These are phyloP conservation scores for Musa acuminata DNA, from an alignment of 176 grass and related monocot genomes.

Conservation along the genomic window DNA sequence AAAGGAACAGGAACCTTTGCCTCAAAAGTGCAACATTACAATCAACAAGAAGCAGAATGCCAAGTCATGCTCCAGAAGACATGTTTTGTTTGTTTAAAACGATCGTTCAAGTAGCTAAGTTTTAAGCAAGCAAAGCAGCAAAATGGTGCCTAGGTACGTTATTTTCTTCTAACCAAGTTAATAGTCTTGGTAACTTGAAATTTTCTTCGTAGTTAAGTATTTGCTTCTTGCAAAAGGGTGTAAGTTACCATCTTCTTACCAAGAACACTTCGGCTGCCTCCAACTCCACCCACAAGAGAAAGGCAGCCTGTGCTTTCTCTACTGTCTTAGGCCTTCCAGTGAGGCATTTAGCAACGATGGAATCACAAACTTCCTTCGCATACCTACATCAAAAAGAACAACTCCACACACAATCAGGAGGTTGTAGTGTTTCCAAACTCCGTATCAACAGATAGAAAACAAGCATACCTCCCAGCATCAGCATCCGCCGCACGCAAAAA, in stretches of 20 bases:
- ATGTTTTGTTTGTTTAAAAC: no score
- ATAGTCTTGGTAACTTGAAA: no score
- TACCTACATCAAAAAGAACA: slow-evolving; percentile 43
- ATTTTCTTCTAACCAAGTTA: no score
- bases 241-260: slow-evolving; percentile 36
- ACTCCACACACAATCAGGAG: neutral
- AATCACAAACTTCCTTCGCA: slow-evolving; percentile 91
- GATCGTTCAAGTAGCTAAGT: no score
- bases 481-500: slow-evolving; percentile 86
- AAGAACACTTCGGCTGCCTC: slow-evolving; percentile 84
- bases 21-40: neutral
- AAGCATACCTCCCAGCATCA: slow-evolving; percentile 56
- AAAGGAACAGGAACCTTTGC: neutral
- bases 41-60: neutral
- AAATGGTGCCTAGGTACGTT: no score
- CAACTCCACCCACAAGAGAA: slow-evolving; percentile 91
- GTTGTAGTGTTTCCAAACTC: neutral
- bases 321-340: slow-evolving; percentile 97
- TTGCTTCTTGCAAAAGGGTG: no score
- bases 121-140: no score
- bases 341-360: slow-evolving; percentile 86
- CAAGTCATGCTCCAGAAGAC: no score
- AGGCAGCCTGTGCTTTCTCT: slow-evolving; percentile 82
- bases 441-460: neutral
- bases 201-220: no score